Evolutionary conservation across 2,329 filamentous ascomycete species (phyloP).

Genomic region (Xylariales sp.): DNA sequence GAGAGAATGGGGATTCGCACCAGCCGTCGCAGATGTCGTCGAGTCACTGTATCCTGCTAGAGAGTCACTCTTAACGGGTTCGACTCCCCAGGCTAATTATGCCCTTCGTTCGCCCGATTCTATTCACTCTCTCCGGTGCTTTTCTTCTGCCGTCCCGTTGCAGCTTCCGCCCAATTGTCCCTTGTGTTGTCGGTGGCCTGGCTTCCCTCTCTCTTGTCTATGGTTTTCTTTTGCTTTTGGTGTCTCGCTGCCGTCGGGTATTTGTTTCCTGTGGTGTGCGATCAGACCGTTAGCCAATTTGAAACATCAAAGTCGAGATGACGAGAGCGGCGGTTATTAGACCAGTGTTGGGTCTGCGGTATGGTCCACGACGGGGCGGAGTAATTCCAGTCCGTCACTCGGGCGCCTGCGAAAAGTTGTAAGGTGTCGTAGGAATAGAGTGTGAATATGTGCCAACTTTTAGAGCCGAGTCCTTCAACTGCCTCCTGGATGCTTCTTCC

Average conservation of each 20-base stretch:
- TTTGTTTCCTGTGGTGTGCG: conserved; percentile 9
- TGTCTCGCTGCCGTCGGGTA: conserved; percentile 9
- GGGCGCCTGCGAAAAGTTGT: not conserved
- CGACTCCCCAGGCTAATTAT: not conserved
- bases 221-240: not conserved
- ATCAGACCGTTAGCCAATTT: conserved; percentile 12
- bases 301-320: conserved; percentile 11
- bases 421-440: not conserved
- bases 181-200: conserved; percentile 1
- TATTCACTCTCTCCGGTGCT: not conserved
- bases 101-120: not conserved
- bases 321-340: conserved; percentile 14
- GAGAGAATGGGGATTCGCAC: not conserved
- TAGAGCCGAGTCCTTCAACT: not conserved
- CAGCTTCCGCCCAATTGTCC: no score
- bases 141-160: conserved; percentile 2
- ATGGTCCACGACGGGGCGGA: conserved; percentile 9
- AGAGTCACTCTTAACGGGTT: not conserved
- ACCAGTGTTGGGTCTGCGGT: conserved; percentile 11
- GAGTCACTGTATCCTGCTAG: not conserved
- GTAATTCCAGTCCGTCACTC: conserved; percentile 5
- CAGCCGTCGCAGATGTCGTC: not conserved
- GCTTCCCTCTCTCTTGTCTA: not conserved
- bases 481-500: not conserved
- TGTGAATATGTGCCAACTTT: not conserved